A percentile compares a stretch with the other conserved stretches of the same genome.
These are phyloP conservation scores for Pseudogymnoascus sp. DNA, from an alignment of 2,329 filamentous ascomycete genomes.

Conservation along the genomic window DNA sequence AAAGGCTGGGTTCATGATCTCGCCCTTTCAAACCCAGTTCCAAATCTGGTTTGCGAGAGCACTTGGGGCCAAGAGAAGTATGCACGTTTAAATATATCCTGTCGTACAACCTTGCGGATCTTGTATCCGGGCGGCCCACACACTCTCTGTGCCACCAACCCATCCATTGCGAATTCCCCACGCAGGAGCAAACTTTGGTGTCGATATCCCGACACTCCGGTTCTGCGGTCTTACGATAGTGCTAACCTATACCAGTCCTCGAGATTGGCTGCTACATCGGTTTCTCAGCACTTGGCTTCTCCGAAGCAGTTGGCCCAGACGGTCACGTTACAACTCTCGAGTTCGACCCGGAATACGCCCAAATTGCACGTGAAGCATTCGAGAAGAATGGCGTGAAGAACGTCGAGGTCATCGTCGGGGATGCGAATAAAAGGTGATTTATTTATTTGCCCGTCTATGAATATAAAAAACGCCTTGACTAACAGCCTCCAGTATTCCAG, in stretches of 20 bases:
- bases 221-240: background rate
- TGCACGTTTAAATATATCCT: background rate
- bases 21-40: constrained; percentile 21
- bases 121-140: background rate
- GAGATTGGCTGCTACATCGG: constrained; percentile 27
- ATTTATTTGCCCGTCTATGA: constrained; percentile 15
- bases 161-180: background rate
- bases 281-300: constrained; percentile 23
- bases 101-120: background rate
- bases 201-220: background rate
- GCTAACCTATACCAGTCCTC: constrained; percentile 19
- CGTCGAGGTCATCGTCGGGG: constrained; percentile 40
- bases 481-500: constrained; percentile 13
- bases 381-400: constrained; percentile 36
- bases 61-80: constrained; percentile 22
- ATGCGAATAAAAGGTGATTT: constrained; percentile 40
- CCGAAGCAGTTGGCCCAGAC: constrained; percentile 21
- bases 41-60: constrained; percentile 21
- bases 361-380: constrained; percentile 35
- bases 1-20: constrained; percentile 23
- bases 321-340: constrained; percentile 37
- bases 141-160: background rate
- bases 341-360: constrained; percentile 38
- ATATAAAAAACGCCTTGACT: background rate
- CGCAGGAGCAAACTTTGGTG: background rate